phyloP scores from a whole-genome alignment of 768 basidiomycete genomes.

The Neoboletus subvelutipes region DNA sequence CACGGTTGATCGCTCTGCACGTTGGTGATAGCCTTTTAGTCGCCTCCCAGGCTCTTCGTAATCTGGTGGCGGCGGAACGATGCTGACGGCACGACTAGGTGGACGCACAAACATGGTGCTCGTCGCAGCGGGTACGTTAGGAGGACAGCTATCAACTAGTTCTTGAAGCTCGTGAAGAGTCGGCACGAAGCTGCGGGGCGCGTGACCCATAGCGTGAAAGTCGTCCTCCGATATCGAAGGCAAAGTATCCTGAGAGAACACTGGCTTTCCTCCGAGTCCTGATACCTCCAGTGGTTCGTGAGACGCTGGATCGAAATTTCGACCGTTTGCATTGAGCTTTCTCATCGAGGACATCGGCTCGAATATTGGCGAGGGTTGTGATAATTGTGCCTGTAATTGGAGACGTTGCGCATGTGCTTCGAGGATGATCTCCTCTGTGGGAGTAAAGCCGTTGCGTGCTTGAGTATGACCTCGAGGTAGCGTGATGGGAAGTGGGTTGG shows the following conservation, averaged over 20 bases:
- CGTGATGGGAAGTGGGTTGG: slow-evolving; percentile 6
- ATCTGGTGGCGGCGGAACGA: slow-evolving; percentile 28
- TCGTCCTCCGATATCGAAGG: slow-evolving; percentile 37
- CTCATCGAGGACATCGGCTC: slow-evolving; percentile 9
- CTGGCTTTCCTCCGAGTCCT: slow-evolving; percentile 3
- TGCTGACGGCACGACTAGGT: slow-evolving; percentile 31
- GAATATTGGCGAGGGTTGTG: slow-evolving; percentile 9
- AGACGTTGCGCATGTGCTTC: slow-evolving; percentile 44
- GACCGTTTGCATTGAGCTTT: slow-evolving; percentile 8
- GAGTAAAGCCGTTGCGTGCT: slow-evolving; percentile 58
- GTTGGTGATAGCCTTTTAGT: slow-evolving; percentile 12
- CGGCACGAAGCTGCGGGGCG: slow-evolving; percentile 4
- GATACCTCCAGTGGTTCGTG: slow-evolving; percentile 1
- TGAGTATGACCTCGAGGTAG: slow-evolving; percentile 32
- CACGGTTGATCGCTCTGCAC: slow-evolving; percentile 3
- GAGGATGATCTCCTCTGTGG: slow-evolving; percentile 67
- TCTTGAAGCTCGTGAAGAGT: slow-evolving; percentile 2
- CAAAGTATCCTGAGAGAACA: slow-evolving; percentile 21
- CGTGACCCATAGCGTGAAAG: slow-evolving; percentile 31
- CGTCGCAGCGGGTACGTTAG: neutral
- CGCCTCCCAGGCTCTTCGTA: slow-evolving; percentile 19
- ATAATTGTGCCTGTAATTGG: slow-evolving; percentile 15
- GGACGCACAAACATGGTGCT: slow-evolving; percentile 20
- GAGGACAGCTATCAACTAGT: neutral
- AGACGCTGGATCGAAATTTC: slow-evolving; percentile 3